Base-by-base conservation (phyloP, 2,329 filamentous ascomycete species). In the Xylaria polymorpha region DNA sequence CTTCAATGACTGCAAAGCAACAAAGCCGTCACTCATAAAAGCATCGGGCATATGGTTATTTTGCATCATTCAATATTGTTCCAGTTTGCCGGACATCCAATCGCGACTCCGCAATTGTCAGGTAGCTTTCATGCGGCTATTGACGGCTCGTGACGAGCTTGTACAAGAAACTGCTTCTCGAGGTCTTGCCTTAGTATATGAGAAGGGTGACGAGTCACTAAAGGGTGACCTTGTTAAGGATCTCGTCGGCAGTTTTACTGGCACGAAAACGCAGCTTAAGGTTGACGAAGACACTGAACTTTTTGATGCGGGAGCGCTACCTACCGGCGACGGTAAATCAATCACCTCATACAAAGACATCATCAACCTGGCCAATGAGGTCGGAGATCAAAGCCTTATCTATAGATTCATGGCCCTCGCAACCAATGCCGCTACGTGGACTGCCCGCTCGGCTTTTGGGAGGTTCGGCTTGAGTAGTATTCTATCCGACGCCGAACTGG, bases 351-450 rank as follows among this genome's bases (percentile, higher is more conserved):
- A 99, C 83, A 97, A 97, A 78, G 96, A 99, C 77, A 98, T 99
- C 73, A 92, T 99, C 80, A 96, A 87, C 74, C 85, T 99, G 57
- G 96, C 96, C n/a, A 93, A 95, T 51, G 96, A 99, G 81, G 94
- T 98, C 41, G 96, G 96, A 12, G 95, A 99, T 76, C 95, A 96
- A 67, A 94, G 92, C 74, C 85, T 99, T n/a, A 93, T 98, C 0
- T 99, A 99, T 83, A 94, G 94, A 70, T 98, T 99, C 82, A 99
- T 99, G 96, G 95, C 94, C 0, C 86, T 99, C 73, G 96, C 96
- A 2, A 94, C 94, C 1, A 97, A 98, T 76, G 97, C 97, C 57
- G 94, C 94, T 0, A 97, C 97, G 18, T 99, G 96, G 96, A 95
- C 94, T 1, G 97, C 94, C n/a, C 89, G 96, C 60, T 97, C 96